Evolutionary conservation across 2,329 filamentous ascomycete genomes (phyloP), one percentile per base, ranked within the genome.

Genomic region (Beauveria medogensis): DNA sequence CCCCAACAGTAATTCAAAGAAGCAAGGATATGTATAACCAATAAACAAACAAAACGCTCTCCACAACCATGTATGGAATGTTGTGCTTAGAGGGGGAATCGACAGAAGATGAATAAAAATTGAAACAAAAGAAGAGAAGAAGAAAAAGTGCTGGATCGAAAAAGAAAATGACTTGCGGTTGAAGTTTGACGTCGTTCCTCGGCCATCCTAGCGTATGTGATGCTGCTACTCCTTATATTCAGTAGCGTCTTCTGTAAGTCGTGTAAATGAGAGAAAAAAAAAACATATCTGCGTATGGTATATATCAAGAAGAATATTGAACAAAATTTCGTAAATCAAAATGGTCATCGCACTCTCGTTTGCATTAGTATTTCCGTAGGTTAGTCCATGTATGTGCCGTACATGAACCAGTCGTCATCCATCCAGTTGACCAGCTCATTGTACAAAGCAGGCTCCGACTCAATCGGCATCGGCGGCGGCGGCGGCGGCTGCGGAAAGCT

Each of bases 351-450:
- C 26, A 18, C 37, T 24, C 16, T 55, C 37, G 14, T 59, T 18
- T 37, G 9, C 46, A 6, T 41, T 3, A 16, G 10, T 14, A 8
- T 14, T 43, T 8, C 28, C 4, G 24, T 16, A 30, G 16, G 20
- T 12, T 47, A 56, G 22, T 62, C 59, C 40, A 71, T 63, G 61
- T 69, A 68, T 7, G 66, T 65, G 41, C 67, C 68, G 47, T 70
- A 69, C 37, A 69, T 62, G 28, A 69, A 67, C 73, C 73, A 74
- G 40, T 73, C 71, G 48, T 70, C 69, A 37, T 74, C 73, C 62
- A 75, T 73, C 73, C 74, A 75, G 1, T 70, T 71, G 47, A 73
- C 65, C 44, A 76, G 60, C 61, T 75, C 73, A 34, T 72, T 68
- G 48, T 73, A 74, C 28, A 75, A 40, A n/a, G 66, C 66, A 48